Conservation (phyloP, 352 stramenopile genomes). For the Hyaloperonospora brassicae region DNA sequence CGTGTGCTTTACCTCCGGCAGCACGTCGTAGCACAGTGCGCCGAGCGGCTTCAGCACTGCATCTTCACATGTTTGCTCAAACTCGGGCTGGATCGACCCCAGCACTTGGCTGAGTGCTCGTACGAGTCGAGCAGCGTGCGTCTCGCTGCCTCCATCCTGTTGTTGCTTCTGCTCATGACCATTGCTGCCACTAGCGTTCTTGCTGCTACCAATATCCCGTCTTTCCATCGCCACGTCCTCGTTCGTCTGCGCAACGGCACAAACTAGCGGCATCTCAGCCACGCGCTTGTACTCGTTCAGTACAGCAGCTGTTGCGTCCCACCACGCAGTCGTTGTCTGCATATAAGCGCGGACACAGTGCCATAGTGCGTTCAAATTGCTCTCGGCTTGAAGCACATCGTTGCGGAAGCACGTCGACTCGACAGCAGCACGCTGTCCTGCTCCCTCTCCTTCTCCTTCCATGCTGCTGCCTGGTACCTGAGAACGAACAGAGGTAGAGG, state of each 20-base stretch:
- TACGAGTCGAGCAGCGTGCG: conserved; percentile 24
- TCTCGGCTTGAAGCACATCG: conserved; percentile 63
- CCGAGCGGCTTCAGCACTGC: conserved; percentile 41
- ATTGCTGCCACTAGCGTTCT: too few species aligned
- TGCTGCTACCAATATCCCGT: too few species aligned
- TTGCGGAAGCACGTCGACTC: conserved; percentile 48
- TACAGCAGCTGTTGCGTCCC: conserved; percentile 38
- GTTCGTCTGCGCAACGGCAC: neutral
- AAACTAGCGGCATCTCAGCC: conserved; percentile 44
- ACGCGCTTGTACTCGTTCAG: conserved; percentile 61
- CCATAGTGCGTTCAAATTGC: conserved; percentile 64
- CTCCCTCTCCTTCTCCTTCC: too few species aligned
- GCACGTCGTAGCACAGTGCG: conserved; percentile 32
- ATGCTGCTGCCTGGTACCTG: too few species aligned
- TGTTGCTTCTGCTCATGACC: too few species aligned
- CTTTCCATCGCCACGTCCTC: too few species aligned
- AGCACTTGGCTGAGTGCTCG: conserved; percentile 27
- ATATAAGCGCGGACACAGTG: conserved; percentile 60
- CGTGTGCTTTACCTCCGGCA: conserved; percentile 69
- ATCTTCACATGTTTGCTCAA: conserved; percentile 37
- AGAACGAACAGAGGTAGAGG: too few species aligned
- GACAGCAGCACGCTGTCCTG: neutral
- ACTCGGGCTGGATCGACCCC: conserved; percentile 29
- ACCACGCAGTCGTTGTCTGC: conserved; percentile 62
- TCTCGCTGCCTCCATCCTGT: conserved; percentile 3